phyloP scores from a whole-genome alignment of 345 rosid genomes.

The Dovyalis caffra region DNA sequence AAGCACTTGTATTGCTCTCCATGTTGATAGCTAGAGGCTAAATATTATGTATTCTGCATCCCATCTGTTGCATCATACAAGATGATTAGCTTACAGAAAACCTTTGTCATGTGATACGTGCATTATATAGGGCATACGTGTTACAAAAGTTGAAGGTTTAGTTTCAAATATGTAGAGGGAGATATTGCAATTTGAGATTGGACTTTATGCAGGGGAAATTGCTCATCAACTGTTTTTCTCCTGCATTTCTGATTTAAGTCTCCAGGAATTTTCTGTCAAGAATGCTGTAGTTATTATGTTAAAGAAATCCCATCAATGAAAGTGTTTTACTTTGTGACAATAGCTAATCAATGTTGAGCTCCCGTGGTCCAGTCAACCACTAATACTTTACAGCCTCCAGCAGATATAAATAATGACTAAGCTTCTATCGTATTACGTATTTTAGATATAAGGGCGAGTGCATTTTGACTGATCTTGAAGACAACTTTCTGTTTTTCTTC shows the following conservation, averaged over 20 bases:
- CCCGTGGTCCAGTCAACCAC: not conserved
- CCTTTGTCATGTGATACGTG: not conserved
- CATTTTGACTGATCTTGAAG: not conserved
- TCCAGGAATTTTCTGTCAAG: not conserved
- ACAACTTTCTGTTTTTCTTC: not conserved
- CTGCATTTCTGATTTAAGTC: not conserved
- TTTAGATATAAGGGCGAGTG: not conserved
- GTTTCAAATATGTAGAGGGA: not conserved
- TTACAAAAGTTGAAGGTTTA: not conserved
- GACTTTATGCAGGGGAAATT: not conserved
- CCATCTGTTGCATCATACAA: not conserved
- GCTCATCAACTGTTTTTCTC: not conserved
- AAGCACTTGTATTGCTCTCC: not conserved
- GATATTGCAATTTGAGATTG: not conserved
- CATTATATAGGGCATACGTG: not conserved
- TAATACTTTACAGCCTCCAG: not conserved
- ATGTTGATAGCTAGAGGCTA: not conserved
- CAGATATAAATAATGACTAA: not conserved
- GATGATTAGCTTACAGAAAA: not conserved
- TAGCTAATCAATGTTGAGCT: not conserved
- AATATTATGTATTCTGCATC: not conserved
- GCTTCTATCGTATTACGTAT: not conserved
- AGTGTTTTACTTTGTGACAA: not conserved
- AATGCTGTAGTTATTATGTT: not conserved
- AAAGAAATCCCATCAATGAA: not conserved